phyloP scores from a whole-genome alignment of 148 eudicot genomes.

The Persicaria maculosa region DNA sequence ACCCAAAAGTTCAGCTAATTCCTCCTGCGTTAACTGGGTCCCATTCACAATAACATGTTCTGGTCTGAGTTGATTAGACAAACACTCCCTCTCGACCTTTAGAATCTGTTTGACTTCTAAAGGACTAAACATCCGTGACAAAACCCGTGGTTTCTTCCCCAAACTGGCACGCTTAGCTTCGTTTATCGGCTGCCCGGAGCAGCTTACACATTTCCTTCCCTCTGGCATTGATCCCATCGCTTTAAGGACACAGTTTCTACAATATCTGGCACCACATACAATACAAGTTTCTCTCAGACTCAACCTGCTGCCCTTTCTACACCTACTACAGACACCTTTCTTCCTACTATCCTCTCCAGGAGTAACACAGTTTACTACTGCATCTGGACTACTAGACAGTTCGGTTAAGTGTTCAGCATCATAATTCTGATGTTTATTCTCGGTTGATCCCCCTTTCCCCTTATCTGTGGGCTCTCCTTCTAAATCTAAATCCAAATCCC shows the following conservation, averaged over 20 bases:
- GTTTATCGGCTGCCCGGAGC: slow-evolving; percentile 75
- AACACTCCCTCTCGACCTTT: slow-evolving; percentile 89
- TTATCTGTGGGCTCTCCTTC: neutral
- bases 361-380: neutral
- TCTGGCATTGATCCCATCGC: slow-evolving; percentile 99
- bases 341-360: slow-evolving; percentile 5
- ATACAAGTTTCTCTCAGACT: slow-evolving; percentile 86
- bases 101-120: slow-evolving; percentile 77
- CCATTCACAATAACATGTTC: slow-evolving; percentile 79
- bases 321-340: slow-evolving; percentile 83
- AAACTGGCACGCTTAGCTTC: slow-evolving; percentile 73
- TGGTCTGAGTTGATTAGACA: slow-evolving; percentile 79
- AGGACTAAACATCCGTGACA: slow-evolving; percentile 70
- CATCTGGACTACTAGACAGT: slow-evolving; percentile 2
- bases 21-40: slow-evolving; percentile 70
- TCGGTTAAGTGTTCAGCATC: neutral
- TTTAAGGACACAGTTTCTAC: slow-evolving; percentile 74
- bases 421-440: neutral
- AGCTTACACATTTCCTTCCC: slow-evolving; percentile 91
- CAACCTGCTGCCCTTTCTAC: slow-evolving; percentile 76
- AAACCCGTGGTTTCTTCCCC: slow-evolving; percentile 86
- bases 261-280: slow-evolving; percentile 90
- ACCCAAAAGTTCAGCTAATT: slow-evolving; percentile 57
- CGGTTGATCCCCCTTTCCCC: neutral
- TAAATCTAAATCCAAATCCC: slow-evolving; percentile 5